Evolutionary conservation across 805 yeast species (phyloP), one percentile per base, ranked within the genome.

Genomic region (Teunomyces cretensis): DNA sequence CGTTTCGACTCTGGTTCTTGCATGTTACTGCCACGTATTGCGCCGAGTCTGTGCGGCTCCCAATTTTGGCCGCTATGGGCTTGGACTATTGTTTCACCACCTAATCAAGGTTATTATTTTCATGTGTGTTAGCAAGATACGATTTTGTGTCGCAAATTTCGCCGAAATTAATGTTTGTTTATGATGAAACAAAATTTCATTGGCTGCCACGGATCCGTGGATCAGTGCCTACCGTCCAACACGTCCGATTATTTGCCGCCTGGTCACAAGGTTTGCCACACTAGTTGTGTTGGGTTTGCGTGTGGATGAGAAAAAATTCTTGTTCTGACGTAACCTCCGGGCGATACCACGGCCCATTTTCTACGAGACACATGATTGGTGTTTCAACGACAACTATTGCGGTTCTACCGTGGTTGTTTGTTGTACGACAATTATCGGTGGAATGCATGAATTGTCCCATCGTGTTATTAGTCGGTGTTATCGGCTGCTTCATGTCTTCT

Each of bases 131-230:
- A 9, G 9, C 28, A 26, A 26, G 28, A 8, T 5, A 14, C 3
- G 28, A 11, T 33, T 44, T 44, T 44, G 46, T 44, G 46, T 26
- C 27, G 13, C 13, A 7, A 22, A 14, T 39, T 44, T 44, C 46
- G 46, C 43, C 46, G 46, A 44, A 44, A 44, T 28, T 12, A 27
- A n/a, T 24, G 26, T n/a, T 24, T 30, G 30, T 14, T 16, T 37
- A 9, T 22, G 13, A 37, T 37, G 26, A 19, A 30, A 37, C 30
- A 9, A 24, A 24, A 37, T 37, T 22, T 11, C 30, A 26, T 16
- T 14, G 22, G 11, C 16, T 15, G 9, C 17, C 22, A n/a, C 17
- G 13, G 15, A 16, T 9, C 33, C 22, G 22, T 19, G 22, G 22
- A 19, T 31, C 15, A 8, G 13, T 4, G 9, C 30, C 15, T 16